Conservation (phyloP, 768 basidiomycete genomes). For the Fistulinella prunicolor region DNA sequence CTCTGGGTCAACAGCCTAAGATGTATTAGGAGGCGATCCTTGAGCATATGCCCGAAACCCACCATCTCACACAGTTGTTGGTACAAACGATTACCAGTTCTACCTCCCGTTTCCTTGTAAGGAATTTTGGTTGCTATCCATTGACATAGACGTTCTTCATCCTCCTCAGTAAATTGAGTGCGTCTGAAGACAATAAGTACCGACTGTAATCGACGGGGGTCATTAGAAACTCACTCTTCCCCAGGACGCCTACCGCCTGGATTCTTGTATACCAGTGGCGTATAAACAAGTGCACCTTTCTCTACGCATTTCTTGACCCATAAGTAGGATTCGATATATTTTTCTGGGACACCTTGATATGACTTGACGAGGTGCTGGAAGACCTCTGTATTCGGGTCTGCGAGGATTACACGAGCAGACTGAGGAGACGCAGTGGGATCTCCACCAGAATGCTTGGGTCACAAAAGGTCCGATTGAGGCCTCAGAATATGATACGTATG, state of each 20-base stretch:
- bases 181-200: slow-evolving; percentile 43
- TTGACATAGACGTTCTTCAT: slow-evolving; percentile 68
- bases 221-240: slow-evolving; percentile 57
- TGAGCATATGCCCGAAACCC: slow-evolving; percentile 8
- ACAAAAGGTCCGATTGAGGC: neutral
- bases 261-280: slow-evolving; percentile 79
- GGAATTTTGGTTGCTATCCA: slow-evolving; percentile 86
- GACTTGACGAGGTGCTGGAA: slow-evolving; percentile 72
- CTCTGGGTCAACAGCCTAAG: slow-evolving; percentile 62
- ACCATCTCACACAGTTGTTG: slow-evolving; percentile 79
- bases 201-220: neutral
- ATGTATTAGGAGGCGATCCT: slow-evolving; percentile 1
- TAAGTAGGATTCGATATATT: slow-evolving; percentile 75
- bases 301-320: slow-evolving; percentile 87
- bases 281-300: slow-evolving; percentile 59
- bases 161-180: slow-evolving; percentile 73
- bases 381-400: slow-evolving; percentile 75
- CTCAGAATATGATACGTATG: slow-evolving; percentile 2
- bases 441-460: slow-evolving; percentile 71
- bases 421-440: slow-evolving; percentile 70
- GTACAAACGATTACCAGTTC: slow-evolving; percentile 80
- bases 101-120: slow-evolving; percentile 76
- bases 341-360: slow-evolving; percentile 65
- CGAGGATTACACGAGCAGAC: slow-evolving; percentile 71
- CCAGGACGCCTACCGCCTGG: slow-evolving; percentile 78